These are phyloP conservation scores for Casuarina equisetifolia DNA, from an alignment of 306 rosid genomes.

Conservation along the genomic window DNA sequence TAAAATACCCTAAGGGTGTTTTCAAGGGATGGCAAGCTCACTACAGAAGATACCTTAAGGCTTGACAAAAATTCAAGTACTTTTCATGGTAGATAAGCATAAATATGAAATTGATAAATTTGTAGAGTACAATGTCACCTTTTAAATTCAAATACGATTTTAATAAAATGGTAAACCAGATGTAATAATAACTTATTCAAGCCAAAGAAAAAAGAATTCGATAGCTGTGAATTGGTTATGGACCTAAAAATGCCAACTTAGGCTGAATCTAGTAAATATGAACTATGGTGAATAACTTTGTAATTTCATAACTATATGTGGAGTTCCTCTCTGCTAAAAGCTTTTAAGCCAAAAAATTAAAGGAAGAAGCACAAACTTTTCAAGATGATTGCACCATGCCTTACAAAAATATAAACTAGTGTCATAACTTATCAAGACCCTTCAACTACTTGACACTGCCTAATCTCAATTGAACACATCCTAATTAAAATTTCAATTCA, in stretches of 20 bases:
- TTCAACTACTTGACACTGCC: background rate
- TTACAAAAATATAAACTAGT: background rate
- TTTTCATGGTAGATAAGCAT: no score
- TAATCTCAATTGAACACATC: background rate
- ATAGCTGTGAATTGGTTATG: background rate
- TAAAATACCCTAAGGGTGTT: no score
- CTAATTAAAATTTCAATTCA: background rate
- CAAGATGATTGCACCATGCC: background rate
- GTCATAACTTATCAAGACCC: background rate
- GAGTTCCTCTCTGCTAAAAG: background rate
- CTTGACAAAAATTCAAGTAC: no score
- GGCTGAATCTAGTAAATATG: background rate
- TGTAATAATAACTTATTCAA: no score
- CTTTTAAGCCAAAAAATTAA: background rate
- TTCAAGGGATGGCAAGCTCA: no score
- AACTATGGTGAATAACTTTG: background rate
- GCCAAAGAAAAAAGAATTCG: background rate
- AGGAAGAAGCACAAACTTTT: background rate
- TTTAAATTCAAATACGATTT: no score
- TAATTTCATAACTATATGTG: background rate
- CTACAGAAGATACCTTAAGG: no score
- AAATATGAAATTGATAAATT: no score
- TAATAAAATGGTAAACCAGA: no score
- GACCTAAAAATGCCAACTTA: background rate
- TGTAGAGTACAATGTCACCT: no score